Conservation (phyloP, 2,329 filamentous ascomycete genomes). For the Immersiporthe knoxdaviesiana region DNA sequence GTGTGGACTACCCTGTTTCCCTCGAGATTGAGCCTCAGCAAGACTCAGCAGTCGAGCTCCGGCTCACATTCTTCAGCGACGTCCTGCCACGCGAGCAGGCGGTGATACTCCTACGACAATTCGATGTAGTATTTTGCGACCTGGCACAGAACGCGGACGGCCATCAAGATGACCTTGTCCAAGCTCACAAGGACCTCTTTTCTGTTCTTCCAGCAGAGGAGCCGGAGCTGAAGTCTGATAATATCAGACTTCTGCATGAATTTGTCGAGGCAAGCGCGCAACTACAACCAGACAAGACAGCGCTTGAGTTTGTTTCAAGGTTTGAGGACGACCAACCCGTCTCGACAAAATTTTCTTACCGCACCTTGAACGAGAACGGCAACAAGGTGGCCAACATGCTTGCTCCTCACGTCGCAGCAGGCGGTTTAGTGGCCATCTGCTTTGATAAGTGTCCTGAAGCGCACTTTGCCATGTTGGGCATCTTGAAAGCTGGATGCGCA, state of each 20-base stretch:
- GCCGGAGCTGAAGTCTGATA: slow-evolving; percentile 58
- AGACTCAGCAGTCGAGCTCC: slow-evolving; percentile 57
- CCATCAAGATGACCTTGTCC: slow-evolving; percentile 44
- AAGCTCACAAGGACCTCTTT: slow-evolving; percentile 48
- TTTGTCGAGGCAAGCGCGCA: slow-evolving; percentile 71
- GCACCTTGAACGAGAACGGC: slow-evolving; percentile 69
- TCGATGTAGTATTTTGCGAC: slow-evolving; percentile 67
- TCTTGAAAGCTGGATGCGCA: slow-evolving; percentile 79
- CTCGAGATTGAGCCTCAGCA: slow-evolving; percentile 71
- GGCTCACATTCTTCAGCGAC: slow-evolving; percentile 67
- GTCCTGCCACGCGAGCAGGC: slow-evolving; percentile 73
- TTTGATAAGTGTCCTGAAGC: slow-evolving; percentile 87
- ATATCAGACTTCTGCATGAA: slow-evolving; percentile 69
- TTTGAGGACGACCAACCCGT: slow-evolving; percentile 51
- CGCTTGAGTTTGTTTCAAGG: slow-evolving; percentile 74
- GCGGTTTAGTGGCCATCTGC: slow-evolving; percentile 72
- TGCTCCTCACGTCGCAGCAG: slow-evolving; percentile 50
- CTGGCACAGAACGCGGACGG: slow-evolving; percentile 55
- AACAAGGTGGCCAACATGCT: slow-evolving; percentile 75
- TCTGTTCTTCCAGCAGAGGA: slow-evolving; percentile 69
- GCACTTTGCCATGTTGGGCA: slow-evolving; percentile 79
- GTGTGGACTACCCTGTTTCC: slow-evolving; percentile 78
- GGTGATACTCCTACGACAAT: slow-evolving; percentile 67
- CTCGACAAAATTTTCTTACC: slow-evolving; percentile 71
- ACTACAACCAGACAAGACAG: slow-evolving; percentile 60